These are phyloP conservation scores for Saccharomyces hybrid DNA, from an alignment of 1,139 yeast species.

Conservation along the genomic window DNA sequence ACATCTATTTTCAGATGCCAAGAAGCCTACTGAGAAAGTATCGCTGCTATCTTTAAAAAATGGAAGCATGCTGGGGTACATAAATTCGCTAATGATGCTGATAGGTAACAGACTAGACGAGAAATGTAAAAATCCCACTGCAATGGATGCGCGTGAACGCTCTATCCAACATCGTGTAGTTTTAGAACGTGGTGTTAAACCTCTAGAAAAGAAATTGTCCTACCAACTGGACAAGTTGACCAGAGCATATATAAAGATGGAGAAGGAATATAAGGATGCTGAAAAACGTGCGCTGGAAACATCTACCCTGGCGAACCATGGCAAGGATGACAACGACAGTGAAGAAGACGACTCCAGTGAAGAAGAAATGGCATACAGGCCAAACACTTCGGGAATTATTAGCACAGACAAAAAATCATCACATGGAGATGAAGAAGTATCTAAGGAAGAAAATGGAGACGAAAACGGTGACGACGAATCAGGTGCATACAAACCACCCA, in stretches of 20 bases:
- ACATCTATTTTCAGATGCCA: constrained; percentile 6
- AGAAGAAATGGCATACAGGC: constrained; percentile 56
- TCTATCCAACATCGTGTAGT: constrained; percentile 69
- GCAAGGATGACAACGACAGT: constrained; percentile 28
- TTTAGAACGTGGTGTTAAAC: constrained; percentile 85
- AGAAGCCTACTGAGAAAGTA: constrained; percentile 44
- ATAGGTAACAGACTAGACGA: constrained; percentile 37
- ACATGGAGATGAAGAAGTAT: constrained; percentile 12
- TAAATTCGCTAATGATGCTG: constrained; percentile 58
- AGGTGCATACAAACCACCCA: constrained; percentile 81
- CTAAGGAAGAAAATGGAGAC: constrained; percentile 21
- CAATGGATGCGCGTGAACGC: constrained; percentile 40
- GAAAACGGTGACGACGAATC: constrained; percentile 18
- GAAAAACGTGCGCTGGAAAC: constrained; percentile 28
- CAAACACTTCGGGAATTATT: constrained; percentile 54
- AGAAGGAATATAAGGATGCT: constrained; percentile 40
- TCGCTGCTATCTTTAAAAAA: constrained; percentile 73
- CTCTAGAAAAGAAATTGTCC: constrained; percentile 75
- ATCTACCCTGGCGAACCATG: constrained; percentile 13
- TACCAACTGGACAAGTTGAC: constrained; percentile 89
- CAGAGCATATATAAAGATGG: constrained; percentile 65
- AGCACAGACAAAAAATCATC: constrained; percentile 17
- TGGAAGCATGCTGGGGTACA: constrained; percentile 66
- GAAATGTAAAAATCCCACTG: constrained; percentile 21
- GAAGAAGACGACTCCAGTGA: constrained; percentile 35